phyloP scores from a whole-genome alignment of 2,329 filamentous ascomycete genomes.

The Orbilia brochopaga region DNA sequence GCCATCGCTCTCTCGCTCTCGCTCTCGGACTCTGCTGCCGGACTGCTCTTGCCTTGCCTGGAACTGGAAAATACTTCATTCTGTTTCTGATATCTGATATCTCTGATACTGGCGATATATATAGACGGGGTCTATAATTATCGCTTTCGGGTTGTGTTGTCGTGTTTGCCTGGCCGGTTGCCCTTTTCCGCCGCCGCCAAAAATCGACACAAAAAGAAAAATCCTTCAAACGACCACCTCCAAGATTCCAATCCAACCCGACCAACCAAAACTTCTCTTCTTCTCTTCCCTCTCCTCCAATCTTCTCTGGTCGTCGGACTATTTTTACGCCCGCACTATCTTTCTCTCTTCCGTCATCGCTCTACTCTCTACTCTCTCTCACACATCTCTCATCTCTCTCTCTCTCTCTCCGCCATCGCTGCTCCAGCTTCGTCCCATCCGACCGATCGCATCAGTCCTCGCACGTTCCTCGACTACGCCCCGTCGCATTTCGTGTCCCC shows the following conservation, averaged over 20 bases:
- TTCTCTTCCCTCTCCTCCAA: conserved; percentile 4
- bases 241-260: not conserved
- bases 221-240: not conserved
- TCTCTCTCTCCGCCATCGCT: conserved; percentile 14
- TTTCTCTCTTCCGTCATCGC: conserved; percentile 35
- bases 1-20: conserved; percentile 11
- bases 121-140: not conserved
- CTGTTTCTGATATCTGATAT: not conserved
- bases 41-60: conserved; percentile 8
- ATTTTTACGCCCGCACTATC: conserved; percentile 21
- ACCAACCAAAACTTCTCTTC: conserved; percentile 2
- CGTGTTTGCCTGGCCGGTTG: not conserved
- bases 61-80: not conserved
- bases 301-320: conserved; percentile 5
- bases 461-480: not conserved
- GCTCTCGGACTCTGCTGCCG: conserved; percentile 9
- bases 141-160: not conserved
- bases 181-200: not conserved
- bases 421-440: not conserved
- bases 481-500: not conserved
- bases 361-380: conserved; percentile 14
- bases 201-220: not conserved
- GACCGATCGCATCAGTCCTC: no score
- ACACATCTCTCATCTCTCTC: conserved; percentile 22
- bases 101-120: not conserved